Percentiles rank a stretch among this genome's conserved stretches.
phyloP scores from a whole-genome alignment of 2,329 filamentous ascomycete genomes.

The Metarhizium anisopliae region DNA sequence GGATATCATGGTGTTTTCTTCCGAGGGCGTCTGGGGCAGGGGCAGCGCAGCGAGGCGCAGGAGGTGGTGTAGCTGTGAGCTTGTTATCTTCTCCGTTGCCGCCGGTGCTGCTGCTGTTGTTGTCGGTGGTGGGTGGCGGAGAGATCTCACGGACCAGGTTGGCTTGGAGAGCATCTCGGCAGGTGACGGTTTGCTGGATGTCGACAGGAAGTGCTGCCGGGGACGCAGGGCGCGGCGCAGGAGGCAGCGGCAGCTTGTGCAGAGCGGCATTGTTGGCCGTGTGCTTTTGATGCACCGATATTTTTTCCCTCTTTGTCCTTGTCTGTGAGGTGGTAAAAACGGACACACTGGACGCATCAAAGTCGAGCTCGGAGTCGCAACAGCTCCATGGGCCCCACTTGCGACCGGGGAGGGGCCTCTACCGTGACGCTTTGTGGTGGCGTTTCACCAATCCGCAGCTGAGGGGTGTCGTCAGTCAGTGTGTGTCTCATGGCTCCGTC shows the following conservation, averaged over 20 bases:
- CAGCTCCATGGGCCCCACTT: neutral
- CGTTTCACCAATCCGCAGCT: neutral
- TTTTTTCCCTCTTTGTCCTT: neutral
- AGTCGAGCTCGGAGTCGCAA: neutral
- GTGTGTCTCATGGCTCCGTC: neutral
- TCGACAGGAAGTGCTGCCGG: conserved; percentile 2
- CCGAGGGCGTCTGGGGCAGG: conserved; percentile 48
- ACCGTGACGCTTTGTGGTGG: neutral
- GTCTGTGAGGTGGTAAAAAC: too few species aligned
- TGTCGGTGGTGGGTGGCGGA: conserved; percentile 26
- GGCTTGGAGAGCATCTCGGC: conserved; percentile 56
- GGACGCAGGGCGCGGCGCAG: conserved; percentile 13
- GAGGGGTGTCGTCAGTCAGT: neutral
- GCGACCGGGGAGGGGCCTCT: too few species aligned
- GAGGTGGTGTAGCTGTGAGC: conserved; percentile 68
- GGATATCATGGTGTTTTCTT: conserved; percentile 62
- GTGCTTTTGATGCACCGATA: neutral
- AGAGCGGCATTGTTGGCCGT: conserved; percentile 18
- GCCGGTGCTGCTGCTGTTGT: conserved; percentile 16
- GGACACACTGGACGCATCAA: neutral
- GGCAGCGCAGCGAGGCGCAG: conserved; percentile 85
- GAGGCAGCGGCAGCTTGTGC: conserved; percentile 20
- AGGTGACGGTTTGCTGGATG: conserved; percentile 10
- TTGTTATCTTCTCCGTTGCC: conserved; percentile 42
- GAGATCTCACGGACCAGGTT: conserved; percentile 73